phyloP scores from a whole-genome alignment of 2,329 filamentous ascomycete species.

The Trichoderma harzianum region DNA sequence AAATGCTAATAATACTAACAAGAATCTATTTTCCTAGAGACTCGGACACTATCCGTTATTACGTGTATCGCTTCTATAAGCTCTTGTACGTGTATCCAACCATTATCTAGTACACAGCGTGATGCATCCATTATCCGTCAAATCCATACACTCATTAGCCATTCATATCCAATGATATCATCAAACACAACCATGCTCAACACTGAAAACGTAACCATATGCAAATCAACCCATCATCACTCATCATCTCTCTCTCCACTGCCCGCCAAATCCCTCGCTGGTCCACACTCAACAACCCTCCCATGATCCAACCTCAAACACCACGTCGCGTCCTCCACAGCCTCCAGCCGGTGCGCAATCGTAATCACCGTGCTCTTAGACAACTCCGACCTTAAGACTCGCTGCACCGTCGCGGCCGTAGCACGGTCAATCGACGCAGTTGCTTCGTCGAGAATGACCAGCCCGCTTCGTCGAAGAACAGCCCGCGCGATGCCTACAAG shows the following conservation, averaged over 20 bases:
- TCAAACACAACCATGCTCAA: not conserved
- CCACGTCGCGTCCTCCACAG: conserved; percentile 57
- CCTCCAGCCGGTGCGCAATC: conserved; percentile 63
- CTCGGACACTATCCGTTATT: not conserved
- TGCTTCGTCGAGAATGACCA: conserved; percentile 63
- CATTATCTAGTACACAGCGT: not conserved
- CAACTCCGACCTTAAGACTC: conserved; percentile 54
- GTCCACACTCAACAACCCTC: conserved; percentile 48
- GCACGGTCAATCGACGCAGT: conserved; percentile 60
- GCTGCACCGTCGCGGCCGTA: conserved; percentile 57
- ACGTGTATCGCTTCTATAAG: not conserved
- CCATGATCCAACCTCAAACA: conserved; percentile 53
- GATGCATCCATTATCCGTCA: not conserved
- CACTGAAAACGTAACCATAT: no score
- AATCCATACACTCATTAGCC: not conserved
- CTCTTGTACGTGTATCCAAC: not conserved
- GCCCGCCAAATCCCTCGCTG: conserved; percentile 26
- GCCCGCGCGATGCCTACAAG: conserved; percentile 59
- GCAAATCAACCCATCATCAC: not conserved
- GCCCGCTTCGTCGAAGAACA: conserved; percentile 56
- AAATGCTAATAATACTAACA: not conserved
- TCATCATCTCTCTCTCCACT: not conserved
- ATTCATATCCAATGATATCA: not conserved
- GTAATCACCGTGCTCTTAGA: conserved; percentile 58
- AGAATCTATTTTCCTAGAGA: not conserved